Conservation (phyloP, 257 asterid species). For the Gardenia jasminoides region DNA sequence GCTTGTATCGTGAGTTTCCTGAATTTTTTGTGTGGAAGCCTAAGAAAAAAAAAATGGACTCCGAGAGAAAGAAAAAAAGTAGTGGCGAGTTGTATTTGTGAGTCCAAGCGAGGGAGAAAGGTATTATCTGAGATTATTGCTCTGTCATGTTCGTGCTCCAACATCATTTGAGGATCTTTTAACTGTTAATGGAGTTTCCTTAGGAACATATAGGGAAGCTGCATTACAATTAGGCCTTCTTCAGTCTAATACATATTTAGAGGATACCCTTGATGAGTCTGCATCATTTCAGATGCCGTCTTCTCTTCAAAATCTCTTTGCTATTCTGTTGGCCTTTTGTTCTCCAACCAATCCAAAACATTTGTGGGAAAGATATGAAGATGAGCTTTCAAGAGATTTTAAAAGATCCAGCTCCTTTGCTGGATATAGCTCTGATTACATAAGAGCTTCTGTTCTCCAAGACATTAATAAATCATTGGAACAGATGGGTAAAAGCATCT, state of each 20-base stretch:
- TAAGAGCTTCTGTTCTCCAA: fast-evolving
- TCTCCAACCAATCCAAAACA: neutral
- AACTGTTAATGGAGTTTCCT: fast-evolving
- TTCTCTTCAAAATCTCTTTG: neutral
- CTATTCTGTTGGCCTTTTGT: neutral
- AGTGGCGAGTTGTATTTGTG: neutral
- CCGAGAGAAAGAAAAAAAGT: neutral
- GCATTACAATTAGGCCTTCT: neutral
- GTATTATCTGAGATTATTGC: neutral
- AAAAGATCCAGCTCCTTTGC: neutral
- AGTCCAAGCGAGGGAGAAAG: neutral
- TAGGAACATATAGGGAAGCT: neutral
- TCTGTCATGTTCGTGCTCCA: neutral
- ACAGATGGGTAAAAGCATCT: neutral
- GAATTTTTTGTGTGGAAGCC: neutral
- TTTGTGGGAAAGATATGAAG: neutral
- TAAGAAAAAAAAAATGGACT: neutral
- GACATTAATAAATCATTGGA: neutral
- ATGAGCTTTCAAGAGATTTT: neutral
- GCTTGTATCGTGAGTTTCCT: neutral
- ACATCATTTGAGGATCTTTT: neutral
- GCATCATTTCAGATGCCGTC: neutral
- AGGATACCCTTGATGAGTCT: neutral
- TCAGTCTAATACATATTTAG: neutral
- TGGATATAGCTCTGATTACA: fast-evolving